A percentile compares a stretch with the other conserved stretches of the same genome.
These are phyloP conservation scores for Halophytophthora batemanensis DNA, from an alignment of 352 stramenopile genomes.

Conservation along the genomic window DNA sequence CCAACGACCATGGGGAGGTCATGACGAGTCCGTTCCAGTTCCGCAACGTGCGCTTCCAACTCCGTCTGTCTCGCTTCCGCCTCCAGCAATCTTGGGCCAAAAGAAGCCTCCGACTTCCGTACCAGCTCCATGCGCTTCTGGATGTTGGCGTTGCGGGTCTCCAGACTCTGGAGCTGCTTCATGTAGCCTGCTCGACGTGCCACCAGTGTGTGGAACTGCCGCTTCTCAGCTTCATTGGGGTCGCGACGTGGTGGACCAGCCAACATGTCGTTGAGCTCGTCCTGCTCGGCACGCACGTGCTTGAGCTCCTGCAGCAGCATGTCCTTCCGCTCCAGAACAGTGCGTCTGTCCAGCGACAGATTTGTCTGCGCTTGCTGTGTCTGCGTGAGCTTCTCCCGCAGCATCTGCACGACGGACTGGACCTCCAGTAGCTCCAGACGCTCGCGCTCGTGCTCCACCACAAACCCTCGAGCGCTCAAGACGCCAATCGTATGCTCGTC, in stretches of 20 bases:
- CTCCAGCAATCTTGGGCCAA: constrained; percentile 34
- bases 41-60: constrained; percentile 27
- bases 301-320: constrained; percentile 45
- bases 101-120: constrained; percentile 31
- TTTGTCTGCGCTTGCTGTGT: constrained; percentile 35
- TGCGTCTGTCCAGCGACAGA: constrained; percentile 39
- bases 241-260: constrained; percentile 64
- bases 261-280: constrained; percentile 40
- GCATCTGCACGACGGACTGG: constrained; percentile 42
- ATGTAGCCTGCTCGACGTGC: constrained; percentile 37
- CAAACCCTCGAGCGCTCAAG: constrained; percentile 36
- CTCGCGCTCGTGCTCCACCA: constrained; percentile 45
- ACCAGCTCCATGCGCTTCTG: constrained; percentile 46
- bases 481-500: constrained; percentile 53
- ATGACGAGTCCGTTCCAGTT: constrained; percentile 24
- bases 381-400: constrained; percentile 57
- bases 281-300: constrained; percentile 42
- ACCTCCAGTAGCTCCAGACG: constrained; percentile 51
- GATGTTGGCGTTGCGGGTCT: constrained; percentile 39
- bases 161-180: constrained; percentile 48
- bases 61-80: constrained; percentile 17
- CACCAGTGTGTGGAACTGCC: constrained; percentile 56
- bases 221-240: constrained; percentile 54
- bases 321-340: constrained; percentile 48
- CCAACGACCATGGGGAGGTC: constrained; percentile 63